These are phyloP conservation scores for Coemansia sp. DNA, from an alignment of 192 early-diverging fungal species.

Conservation along the genomic window DNA sequence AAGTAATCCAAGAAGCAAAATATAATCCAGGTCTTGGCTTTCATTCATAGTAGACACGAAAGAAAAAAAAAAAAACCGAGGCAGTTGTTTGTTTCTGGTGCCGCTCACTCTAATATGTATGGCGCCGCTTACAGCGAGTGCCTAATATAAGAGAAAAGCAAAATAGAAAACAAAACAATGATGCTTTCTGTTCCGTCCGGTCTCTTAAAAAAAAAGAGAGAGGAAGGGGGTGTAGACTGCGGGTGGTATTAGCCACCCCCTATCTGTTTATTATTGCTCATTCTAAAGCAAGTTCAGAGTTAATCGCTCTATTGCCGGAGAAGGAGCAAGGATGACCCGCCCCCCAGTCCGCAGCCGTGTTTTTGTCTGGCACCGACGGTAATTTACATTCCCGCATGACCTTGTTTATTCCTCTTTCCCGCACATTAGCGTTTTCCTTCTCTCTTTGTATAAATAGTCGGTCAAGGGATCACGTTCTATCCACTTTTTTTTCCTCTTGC, in stretches of 20 bases:
- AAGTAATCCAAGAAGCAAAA: background rate
- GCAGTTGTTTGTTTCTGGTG: background rate
- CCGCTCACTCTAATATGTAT: background rate
- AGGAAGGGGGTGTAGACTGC: background rate
- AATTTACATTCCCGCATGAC: conserved; percentile 5
- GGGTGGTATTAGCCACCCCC: conserved; percentile 2
- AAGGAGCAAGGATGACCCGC: background rate
- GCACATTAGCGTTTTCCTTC: conserved; percentile 5
- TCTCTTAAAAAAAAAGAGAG: background rate
- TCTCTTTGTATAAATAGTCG: conserved; percentile 3
- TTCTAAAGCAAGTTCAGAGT: conserved; percentile 4
- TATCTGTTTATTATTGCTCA: background rate
- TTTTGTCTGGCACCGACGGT: conserved; percentile 3
- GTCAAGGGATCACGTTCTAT: background rate
- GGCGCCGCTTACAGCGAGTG: background rate
- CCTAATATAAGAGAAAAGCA: conserved; percentile 2
- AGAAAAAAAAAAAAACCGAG: too few species aligned
- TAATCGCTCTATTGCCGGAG: background rate
- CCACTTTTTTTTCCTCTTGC: background rate
- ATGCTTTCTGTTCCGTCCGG: background rate
- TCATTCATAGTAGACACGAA: background rate
- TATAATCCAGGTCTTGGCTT: background rate
- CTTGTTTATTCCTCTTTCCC: conserved; percentile 3
- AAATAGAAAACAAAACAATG: conserved; percentile 8
- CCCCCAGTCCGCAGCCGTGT: background rate